phyloP scores from a whole-genome alignment of 257 asterid genomes.

The Fraxinus quadrangulata region DNA sequence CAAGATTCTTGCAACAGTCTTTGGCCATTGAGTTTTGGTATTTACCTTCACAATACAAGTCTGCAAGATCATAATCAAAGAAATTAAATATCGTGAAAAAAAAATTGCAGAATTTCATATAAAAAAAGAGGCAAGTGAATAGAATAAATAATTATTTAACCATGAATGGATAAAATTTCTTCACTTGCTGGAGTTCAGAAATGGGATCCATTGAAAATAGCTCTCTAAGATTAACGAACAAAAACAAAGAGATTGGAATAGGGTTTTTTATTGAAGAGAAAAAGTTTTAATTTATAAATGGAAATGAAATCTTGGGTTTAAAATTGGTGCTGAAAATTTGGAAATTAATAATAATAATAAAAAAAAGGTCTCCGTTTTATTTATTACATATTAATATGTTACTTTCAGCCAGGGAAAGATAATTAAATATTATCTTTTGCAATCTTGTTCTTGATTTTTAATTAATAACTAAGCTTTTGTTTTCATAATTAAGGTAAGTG shows the following conservation, averaged over 20 bases:
- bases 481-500: neutral
- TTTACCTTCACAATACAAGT: slow-evolving; percentile 38
- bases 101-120: neutral
- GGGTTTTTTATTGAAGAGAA: neutral
- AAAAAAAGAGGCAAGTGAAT: neutral
- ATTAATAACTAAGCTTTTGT: neutral
- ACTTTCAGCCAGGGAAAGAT: too few species aligned
- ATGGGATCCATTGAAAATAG: slow-evolving; percentile 9
- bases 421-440: too few species aligned
- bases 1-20: slow-evolving; percentile 34
- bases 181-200: neutral
- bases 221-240: neutral
- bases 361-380: too few species aligned
- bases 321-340: neutral
- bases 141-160: neutral
- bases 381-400: too few species aligned
- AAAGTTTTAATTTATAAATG: slow-evolving; percentile 15
- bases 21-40: slow-evolving; percentile 26
- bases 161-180: slow-evolving; percentile 25
- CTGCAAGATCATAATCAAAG: slow-evolving; percentile 25
- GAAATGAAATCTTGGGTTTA: slow-evolving; percentile 17
- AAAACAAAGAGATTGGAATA: neutral
- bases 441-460: too few species aligned
- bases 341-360: neutral
- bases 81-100: neutral